These are phyloP conservation scores for Suillus spraguei DNA, from an alignment of 768 basidiomycete genomes.

Conservation along the genomic window DNA sequence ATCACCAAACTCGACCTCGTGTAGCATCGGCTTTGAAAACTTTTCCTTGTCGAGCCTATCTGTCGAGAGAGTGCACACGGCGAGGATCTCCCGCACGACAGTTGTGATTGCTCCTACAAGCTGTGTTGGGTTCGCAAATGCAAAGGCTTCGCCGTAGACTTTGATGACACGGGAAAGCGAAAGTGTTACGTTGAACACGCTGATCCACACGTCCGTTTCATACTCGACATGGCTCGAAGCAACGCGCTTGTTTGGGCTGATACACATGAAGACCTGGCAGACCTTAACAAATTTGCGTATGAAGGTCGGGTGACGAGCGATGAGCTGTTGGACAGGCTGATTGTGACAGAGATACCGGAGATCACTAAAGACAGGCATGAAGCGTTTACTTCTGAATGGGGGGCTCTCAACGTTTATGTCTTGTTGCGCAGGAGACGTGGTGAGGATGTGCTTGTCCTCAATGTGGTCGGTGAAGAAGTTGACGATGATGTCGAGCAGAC, in stretches of 20 bases:
- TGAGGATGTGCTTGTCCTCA: conserved; percentile 64
- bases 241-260: conserved; percentile 89
- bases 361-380: conserved; percentile 94
- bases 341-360: conserved; percentile 86
- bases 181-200: conserved; percentile 93
- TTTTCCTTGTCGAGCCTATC: conserved; percentile 69
- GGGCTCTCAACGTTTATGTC: conserved; percentile 78
- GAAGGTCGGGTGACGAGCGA: conserved; percentile 67
- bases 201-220: conserved; percentile 96
- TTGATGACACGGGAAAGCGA: conserved; percentile 89
- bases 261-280: conserved; percentile 89
- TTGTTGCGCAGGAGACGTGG: conserved; percentile 25
- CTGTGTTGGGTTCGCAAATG: conserved; percentile 55
- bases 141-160: conserved; percentile 84
- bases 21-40: conserved; percentile 63
- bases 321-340: conserved; percentile 74
- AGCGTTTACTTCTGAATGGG: conserved; percentile 93
- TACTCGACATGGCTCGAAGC: conserved; percentile 88
- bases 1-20: conserved; percentile 67
- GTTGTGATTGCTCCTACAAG: conserved; percentile 67
- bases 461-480: conserved; percentile 95
- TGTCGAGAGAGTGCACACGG: conserved; percentile 69
- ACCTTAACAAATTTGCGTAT: conserved; percentile 74
- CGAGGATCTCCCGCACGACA: conserved; percentile 71
- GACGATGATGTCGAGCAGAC: conserved; percentile 81